A percentile compares a stretch with the other conserved stretches of the same genome.
phyloP scores from a whole-genome alignment of 495 filamentous ascomycete genomes.

The Trichoderma parareesei region DNA sequence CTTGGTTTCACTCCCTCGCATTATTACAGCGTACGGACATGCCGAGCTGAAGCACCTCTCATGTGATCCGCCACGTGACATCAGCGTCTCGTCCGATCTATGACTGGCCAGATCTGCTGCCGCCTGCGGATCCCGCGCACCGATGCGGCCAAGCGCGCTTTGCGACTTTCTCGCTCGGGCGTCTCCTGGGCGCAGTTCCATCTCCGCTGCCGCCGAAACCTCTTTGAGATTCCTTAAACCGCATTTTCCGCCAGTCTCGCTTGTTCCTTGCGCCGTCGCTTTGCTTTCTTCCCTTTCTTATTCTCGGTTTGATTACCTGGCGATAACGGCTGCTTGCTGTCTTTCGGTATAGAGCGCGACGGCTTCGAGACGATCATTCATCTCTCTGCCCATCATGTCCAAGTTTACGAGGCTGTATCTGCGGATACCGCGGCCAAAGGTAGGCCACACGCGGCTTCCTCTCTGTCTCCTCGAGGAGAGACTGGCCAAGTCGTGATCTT shows the following conservation, averaged over 20 bases:
- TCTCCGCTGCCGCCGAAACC: slow-evolving; percentile 6
- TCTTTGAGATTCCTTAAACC: not conserved
- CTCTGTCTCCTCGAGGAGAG: not conserved
- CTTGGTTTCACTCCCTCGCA: too few species aligned
- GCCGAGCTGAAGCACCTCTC: not conserved
- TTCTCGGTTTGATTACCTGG: not conserved
- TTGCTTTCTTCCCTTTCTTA: not conserved
- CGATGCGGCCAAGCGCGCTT: slow-evolving; percentile 1
- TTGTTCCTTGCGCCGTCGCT: not conserved
- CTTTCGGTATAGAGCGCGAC: not conserved
- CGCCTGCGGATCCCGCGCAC: not conserved
- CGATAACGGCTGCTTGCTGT: not conserved
- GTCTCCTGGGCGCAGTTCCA: slow-evolving; percentile 5
- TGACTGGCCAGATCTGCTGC: not conserved
- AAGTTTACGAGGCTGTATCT: slow-evolving; percentile 12
- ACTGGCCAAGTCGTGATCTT: not conserved
- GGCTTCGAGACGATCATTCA: not conserved
- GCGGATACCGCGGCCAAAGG: slow-evolving; percentile 30
- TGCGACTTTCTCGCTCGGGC: not conserved
- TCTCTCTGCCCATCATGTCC: slow-evolving; percentile 5
- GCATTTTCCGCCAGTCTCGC: not conserved
- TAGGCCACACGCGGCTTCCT: slow-evolving; percentile 9
- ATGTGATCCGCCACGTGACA: not conserved
- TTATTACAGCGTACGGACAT: too few species aligned
- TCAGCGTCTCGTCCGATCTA: not conserved